Percentiles rank a stretch among this genome's conserved stretches.
Conservation (phyloP, 441 rosid genomes). For the Syzygium malaccense region DNA sequence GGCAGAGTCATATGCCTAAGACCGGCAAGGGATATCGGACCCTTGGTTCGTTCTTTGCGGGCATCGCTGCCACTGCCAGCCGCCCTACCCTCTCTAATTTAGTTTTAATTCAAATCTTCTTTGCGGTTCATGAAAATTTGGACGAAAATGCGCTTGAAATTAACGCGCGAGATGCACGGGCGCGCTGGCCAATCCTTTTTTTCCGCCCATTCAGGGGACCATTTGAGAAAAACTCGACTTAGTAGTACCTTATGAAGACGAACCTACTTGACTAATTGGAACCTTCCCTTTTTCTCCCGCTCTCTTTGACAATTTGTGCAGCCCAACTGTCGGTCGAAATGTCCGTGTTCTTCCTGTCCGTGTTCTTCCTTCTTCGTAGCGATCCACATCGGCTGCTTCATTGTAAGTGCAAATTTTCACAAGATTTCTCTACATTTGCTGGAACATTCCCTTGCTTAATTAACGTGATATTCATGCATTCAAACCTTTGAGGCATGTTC, state of each 20-base stretch:
- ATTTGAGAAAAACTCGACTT: neutral
- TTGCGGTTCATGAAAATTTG: neutral
- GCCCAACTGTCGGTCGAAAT: neutral
- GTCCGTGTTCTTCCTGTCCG: no score
- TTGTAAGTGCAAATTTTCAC: neutral
- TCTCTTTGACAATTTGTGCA: neutral
- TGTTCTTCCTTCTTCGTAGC: neutral
- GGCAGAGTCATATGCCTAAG: neutral
- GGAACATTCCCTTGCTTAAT: neutral
- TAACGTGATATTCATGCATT: neutral
- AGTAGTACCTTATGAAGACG: neutral
- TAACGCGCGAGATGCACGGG: neutral
- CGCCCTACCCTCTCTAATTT: neutral
- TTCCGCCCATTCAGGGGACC: neutral
- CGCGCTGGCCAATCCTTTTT: neutral
- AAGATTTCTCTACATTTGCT: neutral
- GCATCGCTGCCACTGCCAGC: accelerated
- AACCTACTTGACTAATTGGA: neutral
- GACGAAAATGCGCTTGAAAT: neutral
- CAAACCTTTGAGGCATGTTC: neutral
- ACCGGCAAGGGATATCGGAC: neutral
- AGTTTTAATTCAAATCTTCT: neutral
- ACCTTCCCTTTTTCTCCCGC: neutral
- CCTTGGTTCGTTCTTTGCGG: neutral
- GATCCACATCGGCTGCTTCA: neutral